phyloP scores from a whole-genome alignment of 768 basidiomycete genomes.

The Lactarius hatsudake region DNA sequence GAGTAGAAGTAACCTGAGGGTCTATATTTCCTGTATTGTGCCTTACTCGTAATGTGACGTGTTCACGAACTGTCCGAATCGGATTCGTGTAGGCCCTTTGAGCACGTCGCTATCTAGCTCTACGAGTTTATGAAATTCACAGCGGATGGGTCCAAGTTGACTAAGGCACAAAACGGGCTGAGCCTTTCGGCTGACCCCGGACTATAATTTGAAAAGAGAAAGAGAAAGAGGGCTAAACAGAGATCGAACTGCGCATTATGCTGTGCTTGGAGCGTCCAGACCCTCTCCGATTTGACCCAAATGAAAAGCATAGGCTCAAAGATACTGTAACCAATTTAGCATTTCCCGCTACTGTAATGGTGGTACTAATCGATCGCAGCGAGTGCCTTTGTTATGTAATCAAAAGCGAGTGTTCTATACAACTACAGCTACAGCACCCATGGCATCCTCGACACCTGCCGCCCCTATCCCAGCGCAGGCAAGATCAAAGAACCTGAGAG shows the following conservation, averaged over 20 bases:
- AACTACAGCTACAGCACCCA: neutral
- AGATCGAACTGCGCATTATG: neutral
- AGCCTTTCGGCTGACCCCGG: too few species aligned
- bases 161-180: neutral
- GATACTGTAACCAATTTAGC: neutral
- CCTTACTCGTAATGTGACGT: neutral
- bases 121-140: neutral
- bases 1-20: neutral
- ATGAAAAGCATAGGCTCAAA: neutral
- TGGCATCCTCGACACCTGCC: conserved; percentile 20
- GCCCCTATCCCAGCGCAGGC: conserved; percentile 55
- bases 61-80: neutral
- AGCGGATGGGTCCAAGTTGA: neutral
- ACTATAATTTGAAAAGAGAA: neutral
- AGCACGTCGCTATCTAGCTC: neutral
- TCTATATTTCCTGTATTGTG: neutral
- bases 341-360: neutral
- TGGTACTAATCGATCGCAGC: neutral
- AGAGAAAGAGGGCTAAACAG: too few species aligned
- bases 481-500: conserved; percentile 74
- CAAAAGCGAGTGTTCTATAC: neutral
- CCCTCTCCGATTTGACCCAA: neutral
- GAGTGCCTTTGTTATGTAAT: conserved; percentile 1
- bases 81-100: neutral
- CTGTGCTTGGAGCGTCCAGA: neutral